These are phyloP conservation scores for Polyporus tsugae DNA, from an alignment of 1,284 basidiomycete species.

Conservation along the genomic window DNA sequence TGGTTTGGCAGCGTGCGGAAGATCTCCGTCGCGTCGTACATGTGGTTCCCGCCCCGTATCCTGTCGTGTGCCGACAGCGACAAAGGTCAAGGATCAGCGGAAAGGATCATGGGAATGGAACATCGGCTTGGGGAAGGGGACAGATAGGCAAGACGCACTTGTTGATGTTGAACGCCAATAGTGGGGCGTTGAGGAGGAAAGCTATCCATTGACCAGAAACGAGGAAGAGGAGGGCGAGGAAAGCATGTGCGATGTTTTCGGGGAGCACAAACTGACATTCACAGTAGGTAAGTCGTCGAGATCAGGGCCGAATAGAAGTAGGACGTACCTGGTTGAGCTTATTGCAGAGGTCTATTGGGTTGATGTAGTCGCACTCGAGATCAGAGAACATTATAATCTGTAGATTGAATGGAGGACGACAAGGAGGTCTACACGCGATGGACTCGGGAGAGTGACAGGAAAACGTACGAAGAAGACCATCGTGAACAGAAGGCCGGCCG, in stretches of 20 bases:
- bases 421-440: background rate
- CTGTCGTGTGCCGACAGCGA: conserved; percentile 51
- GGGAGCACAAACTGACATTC: conserved; percentile 90
- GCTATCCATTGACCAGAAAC: conserved; percentile 96
- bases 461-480: conserved; percentile 96
- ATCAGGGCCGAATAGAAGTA: background rate
- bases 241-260: conserved; percentile 95
- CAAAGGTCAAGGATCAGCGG: background rate
- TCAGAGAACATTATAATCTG: conserved; percentile 99
- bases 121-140: background rate
- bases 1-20: conserved; percentile 94
- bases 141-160: conserved; percentile 68
- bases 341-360: conserved; percentile 99
- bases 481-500: conserved; percentile 92
- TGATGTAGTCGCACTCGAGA: conserved; percentile 99
- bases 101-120: background rate
- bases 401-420: background rate
- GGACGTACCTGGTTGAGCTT: conserved; percentile 93
- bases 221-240: conserved; percentile 90
- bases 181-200: conserved; percentile 90
- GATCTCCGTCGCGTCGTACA: conserved; percentile 99
- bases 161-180: conserved; percentile 93
- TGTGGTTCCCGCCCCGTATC: conserved; percentile 93
- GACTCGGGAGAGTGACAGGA: background rate
- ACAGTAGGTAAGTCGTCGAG: background rate